Evolutionary conservation across 257 asterid species (phyloP).

Genomic region (Forsythia suspensa): DNA sequence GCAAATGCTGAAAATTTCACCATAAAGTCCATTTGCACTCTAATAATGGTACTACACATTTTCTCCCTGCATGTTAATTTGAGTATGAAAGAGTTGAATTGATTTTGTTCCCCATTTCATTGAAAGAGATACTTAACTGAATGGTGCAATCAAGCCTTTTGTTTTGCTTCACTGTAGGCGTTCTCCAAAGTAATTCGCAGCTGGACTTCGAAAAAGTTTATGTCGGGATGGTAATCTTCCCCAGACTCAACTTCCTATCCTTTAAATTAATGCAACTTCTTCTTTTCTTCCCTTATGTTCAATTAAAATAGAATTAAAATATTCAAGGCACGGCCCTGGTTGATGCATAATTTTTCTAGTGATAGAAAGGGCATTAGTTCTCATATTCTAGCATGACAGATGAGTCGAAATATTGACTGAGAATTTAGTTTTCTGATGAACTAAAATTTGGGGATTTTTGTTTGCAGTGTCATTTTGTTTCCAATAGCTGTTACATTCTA

Average conservation of each 20-base stretch:
- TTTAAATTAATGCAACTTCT: neutral
- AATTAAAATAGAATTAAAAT: neutral
- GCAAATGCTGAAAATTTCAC: neutral
- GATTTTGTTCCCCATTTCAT: neutral
- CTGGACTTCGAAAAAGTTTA: slow-evolving; percentile 35
- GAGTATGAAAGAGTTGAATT: neutral
- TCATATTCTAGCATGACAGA: neutral
- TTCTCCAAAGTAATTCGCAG: slow-evolving; percentile 26
- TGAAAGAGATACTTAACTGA: neutral
- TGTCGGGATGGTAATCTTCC: slow-evolving; percentile 28
- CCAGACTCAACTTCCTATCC: neutral
- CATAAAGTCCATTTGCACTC: neutral
- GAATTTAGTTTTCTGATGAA: neutral
- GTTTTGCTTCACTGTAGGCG: slow-evolving; percentile 17
- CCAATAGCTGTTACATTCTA: slow-evolving; percentile 32
- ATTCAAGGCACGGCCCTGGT: neutral
- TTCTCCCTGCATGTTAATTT: neutral
- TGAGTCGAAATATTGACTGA: neutral
- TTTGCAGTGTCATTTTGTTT: slow-evolving; percentile 28
- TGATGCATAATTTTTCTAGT: neutral
- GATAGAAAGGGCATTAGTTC: neutral
- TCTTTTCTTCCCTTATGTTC: too few species aligned
- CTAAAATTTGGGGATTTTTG: neutral
- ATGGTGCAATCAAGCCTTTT: neutral
- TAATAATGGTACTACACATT: neutral